Base-by-base conservation (phyloP, 805 yeast species). In the Wickerhamomyces hampshirensis region DNA sequence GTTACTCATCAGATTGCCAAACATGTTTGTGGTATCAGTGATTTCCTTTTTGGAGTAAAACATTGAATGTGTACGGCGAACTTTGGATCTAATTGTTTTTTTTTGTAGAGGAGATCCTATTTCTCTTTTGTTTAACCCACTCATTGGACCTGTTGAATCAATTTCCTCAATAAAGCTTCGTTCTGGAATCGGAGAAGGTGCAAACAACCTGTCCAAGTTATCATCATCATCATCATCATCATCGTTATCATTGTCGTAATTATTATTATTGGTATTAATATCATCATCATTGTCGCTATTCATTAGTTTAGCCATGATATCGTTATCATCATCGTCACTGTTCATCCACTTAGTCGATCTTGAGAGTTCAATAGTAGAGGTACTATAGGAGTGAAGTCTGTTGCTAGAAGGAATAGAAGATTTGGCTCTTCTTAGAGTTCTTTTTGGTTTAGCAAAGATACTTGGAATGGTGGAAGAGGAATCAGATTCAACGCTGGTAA, bases 21-120 rank as follows among this genome's bases (percentile, higher is more conserved):
- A 55, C 43, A 49, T 46, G 33, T 63, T 44, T 30, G 65, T 65
- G 16, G 63, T 60, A 26, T 51, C 58, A 9, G 68, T 52, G 31
- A 71, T 56, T 39, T 73, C 77, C 40, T 61, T 63, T n/a, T 71
- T 66, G n/a, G 68, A 63, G 44, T 78, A 79, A 56, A 72, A 79
- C 84, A 81, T 76, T 32, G 84, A 77, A 48, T 78, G 84, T 14
- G 80, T 77, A 34, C 87, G 67, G 35, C 86, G 63, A 39, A 71
- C 69, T 54, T 67, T 70, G 19, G 59, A 43, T 40, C 56, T 53
- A 2, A 56, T 23, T 34, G 59, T 47, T 34, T 42, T 50, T 35
- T 50, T 48, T 30, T 63, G 72, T 33, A 65, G 41, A n/a, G 68
- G 70, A 3, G 70, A 61, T 1, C 68, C 67, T 18, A 56, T 45